These are phyloP conservation scores for Xylariaceae sp. DNA, from an alignment of 2,329 filamentous ascomycete genomes.

Conservation along the genomic window DNA sequence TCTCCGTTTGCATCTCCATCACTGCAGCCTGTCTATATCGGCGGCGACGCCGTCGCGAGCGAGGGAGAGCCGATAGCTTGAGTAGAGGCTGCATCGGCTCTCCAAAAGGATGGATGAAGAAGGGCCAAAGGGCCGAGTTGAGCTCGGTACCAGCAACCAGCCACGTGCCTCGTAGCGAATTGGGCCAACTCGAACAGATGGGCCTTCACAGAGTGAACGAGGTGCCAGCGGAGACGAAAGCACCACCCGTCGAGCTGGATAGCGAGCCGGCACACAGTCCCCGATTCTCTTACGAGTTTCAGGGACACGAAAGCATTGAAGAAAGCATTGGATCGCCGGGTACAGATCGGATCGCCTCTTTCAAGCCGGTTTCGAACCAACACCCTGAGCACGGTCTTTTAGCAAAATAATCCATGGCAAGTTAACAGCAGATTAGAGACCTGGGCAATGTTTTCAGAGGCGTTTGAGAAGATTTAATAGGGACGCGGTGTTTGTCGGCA, in stretches of 20 bases:
- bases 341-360: not conserved
- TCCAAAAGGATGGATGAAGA: not conserved
- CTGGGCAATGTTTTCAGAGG: slow-evolving; percentile 42
- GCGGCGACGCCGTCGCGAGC: not conserved
- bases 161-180: not conserved
- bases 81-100: not conserved
- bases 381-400: slow-evolving; percentile 3
- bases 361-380: not conserved
- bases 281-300: not conserved
- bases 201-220: not conserved
- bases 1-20: not conserved
- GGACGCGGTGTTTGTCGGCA: slow-evolving; percentile 62
- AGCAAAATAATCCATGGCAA: slow-evolving; percentile 1
- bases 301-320: not conserved
- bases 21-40: not conserved
- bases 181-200: not conserved
- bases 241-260: not conserved
- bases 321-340: slow-evolving; percentile 1
- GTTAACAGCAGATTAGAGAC: not conserved
- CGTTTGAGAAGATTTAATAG: slow-evolving; percentile 60
- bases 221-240: not conserved
- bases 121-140: slow-evolving; percentile 4
- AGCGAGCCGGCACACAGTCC: not conserved
- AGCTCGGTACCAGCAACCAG: not conserved
- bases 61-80: not conserved